Percentiles rank a stretch among this genome's conserved stretches.
Conservation (phyloP, 495 filamentous ascomycete genomes). For the Entonaema liquescens region DNA sequence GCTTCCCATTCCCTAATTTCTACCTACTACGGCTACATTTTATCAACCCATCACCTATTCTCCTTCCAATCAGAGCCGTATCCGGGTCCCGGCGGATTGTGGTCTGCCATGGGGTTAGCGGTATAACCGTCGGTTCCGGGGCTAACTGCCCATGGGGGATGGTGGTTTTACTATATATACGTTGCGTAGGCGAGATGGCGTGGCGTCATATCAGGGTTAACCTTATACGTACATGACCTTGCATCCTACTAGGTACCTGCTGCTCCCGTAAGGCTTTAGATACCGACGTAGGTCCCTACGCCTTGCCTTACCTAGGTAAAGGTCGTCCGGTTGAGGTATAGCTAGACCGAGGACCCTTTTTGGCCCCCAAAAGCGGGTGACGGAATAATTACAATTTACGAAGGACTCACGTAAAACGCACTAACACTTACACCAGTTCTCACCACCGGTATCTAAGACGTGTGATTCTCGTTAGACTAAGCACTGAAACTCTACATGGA, state of each 20-base stretch:
- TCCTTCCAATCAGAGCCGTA: constrained; percentile 16
- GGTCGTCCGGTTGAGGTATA: neutral
- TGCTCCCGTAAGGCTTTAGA: neutral
- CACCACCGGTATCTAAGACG: neutral
- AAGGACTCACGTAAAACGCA: neutral
- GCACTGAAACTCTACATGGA: neutral
- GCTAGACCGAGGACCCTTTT: neutral
- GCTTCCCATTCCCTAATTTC: neutral
- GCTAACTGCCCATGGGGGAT: neutral
- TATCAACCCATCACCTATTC: neutral
- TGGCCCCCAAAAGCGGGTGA: neutral
- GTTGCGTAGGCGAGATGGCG: neutral
- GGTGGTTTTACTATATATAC: neutral
- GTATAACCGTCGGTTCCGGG: constrained; percentile 2
- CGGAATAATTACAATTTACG: neutral
- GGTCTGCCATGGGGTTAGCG: constrained; percentile 3
- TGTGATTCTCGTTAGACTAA: neutral
- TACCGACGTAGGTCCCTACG: neutral
- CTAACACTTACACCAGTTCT: neutral
- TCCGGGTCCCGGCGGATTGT: neutral
- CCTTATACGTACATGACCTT: neutral
- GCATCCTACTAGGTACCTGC: neutral
- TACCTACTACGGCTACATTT: neutral
- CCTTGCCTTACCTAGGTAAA: neutral
- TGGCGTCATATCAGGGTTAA: neutral